These are phyloP conservation scores for Phlyctochytrium bullatum DNA, from an alignment of 192 early-diverging fungal species.

Conservation along the genomic window DNA sequence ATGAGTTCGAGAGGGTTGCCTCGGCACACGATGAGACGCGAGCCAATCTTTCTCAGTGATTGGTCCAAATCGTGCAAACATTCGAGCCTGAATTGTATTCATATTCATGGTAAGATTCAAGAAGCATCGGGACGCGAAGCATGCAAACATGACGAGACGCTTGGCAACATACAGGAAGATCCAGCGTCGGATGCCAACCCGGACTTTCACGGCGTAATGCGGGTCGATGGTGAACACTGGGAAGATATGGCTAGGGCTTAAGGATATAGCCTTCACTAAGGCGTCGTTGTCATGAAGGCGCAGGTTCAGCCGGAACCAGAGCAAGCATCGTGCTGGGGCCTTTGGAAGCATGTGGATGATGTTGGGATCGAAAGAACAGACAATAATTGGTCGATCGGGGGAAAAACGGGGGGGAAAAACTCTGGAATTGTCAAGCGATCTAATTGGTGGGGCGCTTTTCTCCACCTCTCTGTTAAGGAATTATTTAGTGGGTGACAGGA, in stretches of 20 bases:
- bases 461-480: too few species aligned
- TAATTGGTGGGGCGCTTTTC: too few species aligned
- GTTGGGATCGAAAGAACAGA: too few species aligned
- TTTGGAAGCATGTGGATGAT: too few species aligned
- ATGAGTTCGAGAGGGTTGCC: slow-evolving; percentile 14
- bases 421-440: too few species aligned
- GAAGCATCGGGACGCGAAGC: background rate
- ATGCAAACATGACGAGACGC: slow-evolving; percentile 1
- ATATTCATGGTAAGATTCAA: too few species aligned
- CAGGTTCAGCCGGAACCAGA: slow-evolving; percentile 30
- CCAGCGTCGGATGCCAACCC: slow-evolving; percentile 8
- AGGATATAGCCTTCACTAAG: slow-evolving; percentile 10
- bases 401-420: too few species aligned
- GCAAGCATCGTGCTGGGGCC: background rate
- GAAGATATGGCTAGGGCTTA: background rate
- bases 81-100: slow-evolving; percentile 15
- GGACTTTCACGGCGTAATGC: slow-evolving; percentile 3
- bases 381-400: too few species aligned
- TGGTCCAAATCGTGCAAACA: slow-evolving; percentile 11
- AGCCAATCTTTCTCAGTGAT: slow-evolving; percentile 1
- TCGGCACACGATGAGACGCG: slow-evolving; percentile 24
- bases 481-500: too few species aligned
- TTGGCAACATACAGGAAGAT: background rate
- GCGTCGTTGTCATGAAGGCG: slow-evolving; percentile 31
- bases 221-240: slow-evolving; percentile 12